phyloP scores from a whole-genome alignment of 495 filamentous ascomycete genomes.

The Annulohypoxylon stygium region DNA sequence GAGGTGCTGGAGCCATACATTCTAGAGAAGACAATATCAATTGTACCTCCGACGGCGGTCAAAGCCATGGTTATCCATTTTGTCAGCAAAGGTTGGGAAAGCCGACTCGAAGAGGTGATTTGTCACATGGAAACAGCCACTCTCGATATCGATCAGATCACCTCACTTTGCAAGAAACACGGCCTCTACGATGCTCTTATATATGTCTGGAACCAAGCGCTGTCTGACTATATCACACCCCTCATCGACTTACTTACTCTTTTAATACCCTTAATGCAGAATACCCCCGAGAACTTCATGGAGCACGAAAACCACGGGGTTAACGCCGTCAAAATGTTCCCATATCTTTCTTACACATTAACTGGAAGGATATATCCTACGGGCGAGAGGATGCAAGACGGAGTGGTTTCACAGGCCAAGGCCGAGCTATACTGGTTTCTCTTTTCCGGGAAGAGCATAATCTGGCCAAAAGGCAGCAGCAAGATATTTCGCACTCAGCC shows the following conservation, averaged over 20 bases:
- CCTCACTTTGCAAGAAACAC: slow-evolving; percentile 88
- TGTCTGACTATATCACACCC: slow-evolving; percentile 90
- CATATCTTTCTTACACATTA: slow-evolving; percentile 92
- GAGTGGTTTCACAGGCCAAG: slow-evolving; percentile 79
- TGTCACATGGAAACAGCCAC: slow-evolving; percentile 91
- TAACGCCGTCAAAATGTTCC: slow-evolving; percentile 92
- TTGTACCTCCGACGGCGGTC: slow-evolving; percentile 83
- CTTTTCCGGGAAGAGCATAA: slow-evolving; percentile 82
- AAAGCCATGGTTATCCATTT: slow-evolving; percentile 88
- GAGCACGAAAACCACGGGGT: slow-evolving; percentile 65
- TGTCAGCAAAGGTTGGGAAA: slow-evolving; percentile 75
- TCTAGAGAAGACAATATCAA: slow-evolving; percentile 78
- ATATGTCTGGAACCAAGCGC: slow-evolving; percentile 94
- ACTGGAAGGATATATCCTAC: slow-evolving; percentile 93
- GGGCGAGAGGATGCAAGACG: slow-evolving; percentile 76
- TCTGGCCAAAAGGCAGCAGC: slow-evolving; percentile 70
- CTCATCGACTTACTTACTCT: slow-evolving; percentile 85
- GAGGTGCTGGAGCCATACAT: slow-evolving; percentile 89
- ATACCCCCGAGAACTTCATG: slow-evolving; percentile 60
- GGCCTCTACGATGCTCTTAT: slow-evolving; percentile 94
- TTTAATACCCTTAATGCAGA: slow-evolving; percentile 70
- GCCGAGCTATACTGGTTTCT: slow-evolving; percentile 90
- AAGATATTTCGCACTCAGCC: slow-evolving; percentile 67
- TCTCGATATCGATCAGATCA: slow-evolving; percentile 94
- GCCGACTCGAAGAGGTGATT: slow-evolving; percentile 91